Evolutionary conservation across 2,329 filamentous ascomycete species (phyloP).

Genomic region (Clathrospora elynae): DNA sequence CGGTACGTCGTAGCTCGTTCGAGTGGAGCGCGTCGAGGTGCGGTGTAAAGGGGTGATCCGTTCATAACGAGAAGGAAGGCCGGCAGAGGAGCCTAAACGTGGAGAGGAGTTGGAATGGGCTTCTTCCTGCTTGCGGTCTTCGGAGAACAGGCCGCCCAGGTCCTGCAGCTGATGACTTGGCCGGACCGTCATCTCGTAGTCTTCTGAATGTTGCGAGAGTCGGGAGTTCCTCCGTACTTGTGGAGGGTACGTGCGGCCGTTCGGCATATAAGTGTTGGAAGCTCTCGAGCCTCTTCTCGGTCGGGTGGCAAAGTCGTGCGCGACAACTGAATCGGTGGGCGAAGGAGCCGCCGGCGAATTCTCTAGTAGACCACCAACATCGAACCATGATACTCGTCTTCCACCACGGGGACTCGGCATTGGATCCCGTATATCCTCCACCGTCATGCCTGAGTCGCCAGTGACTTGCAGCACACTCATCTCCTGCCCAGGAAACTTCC

Average conservation of each 20-base stretch:
- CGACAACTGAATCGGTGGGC: conserved; percentile 44
- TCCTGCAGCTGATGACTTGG: conserved; percentile 34
- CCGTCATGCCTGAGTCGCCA: conserved; percentile 30
- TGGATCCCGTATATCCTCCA: conserved; percentile 38
- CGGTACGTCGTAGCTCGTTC: conserved; percentile 30
- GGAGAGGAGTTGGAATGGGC: conserved; percentile 17
- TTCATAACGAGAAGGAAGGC: conserved; percentile 14
- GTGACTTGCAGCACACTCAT: conserved; percentile 23
- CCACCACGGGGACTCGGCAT: conserved; percentile 44
- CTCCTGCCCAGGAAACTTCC: conserved; percentile 41
- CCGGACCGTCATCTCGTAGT: conserved; percentile 35
- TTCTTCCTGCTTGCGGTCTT: conserved; percentile 31
- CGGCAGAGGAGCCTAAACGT: conserved; percentile 22
- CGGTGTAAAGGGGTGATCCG: conserved; percentile 21
- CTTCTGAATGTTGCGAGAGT: conserved; percentile 43
- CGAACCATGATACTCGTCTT: conserved; percentile 77
- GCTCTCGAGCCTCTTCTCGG: conserved; percentile 40
- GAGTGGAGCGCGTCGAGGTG: conserved; percentile 30
- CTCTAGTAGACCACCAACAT: conserved; percentile 77
- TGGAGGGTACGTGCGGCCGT: conserved; percentile 31
- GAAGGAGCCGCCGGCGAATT: conserved; percentile 42
- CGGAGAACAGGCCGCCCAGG: conserved; percentile 30
- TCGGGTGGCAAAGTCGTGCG: conserved; percentile 51
- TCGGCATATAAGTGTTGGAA: conserved; percentile 32
- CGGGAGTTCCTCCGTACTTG: conserved; percentile 39